These are phyloP conservation scores for Cordyceps pruinosa DNA, from an alignment of 2,329 filamentous ascomycete species.

Conservation along the genomic window DNA sequence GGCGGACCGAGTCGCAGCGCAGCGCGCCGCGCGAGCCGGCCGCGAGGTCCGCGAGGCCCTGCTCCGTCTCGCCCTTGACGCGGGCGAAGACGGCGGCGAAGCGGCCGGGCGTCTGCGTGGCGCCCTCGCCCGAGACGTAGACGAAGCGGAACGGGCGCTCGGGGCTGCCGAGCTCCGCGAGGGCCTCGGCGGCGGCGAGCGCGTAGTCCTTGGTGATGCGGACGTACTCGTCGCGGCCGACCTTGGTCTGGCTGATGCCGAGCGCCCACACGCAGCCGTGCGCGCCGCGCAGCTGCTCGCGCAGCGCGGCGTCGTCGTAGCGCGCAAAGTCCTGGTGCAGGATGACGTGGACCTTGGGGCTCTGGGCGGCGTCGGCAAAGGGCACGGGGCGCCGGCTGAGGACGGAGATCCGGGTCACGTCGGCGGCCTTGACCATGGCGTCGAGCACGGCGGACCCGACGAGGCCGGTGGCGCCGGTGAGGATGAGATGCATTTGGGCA, in stretches of 20 bases:
- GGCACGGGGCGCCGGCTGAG: constrained; percentile 58
- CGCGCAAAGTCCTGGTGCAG: constrained; percentile 58
- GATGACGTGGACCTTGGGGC: constrained; percentile 58
- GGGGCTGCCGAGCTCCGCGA: constrained; percentile 39
- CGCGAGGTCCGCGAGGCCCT: constrained; percentile 47
- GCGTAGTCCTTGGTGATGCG: constrained; percentile 63
- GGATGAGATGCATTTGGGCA: constrained; percentile 60
- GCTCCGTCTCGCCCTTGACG: constrained; percentile 63
- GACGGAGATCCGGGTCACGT: constrained; percentile 60
- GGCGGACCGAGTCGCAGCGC: constrained; percentile 50
- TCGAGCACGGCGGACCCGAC: constrained; percentile 56
- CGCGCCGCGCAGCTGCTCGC: constrained; percentile 53
- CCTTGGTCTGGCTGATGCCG: constrained; percentile 55
- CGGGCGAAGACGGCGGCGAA: constrained; percentile 53
- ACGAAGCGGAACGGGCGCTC: constrained; percentile 58
- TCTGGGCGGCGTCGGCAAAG: constrained; percentile 49
- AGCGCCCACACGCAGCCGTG: constrained; percentile 68
- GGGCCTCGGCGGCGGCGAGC: constrained; percentile 55
- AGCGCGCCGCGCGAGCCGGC: constrained; percentile 36
- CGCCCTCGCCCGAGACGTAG: constrained; percentile 60
- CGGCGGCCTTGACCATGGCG: constrained; percentile 48
- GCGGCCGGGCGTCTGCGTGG: constrained; percentile 48
- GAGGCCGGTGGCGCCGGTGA: constrained; percentile 63
- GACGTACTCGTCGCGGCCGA: constrained; percentile 58
- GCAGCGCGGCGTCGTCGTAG: constrained; percentile 52